Evolutionary conservation across 768 basidiomycete genomes (phyloP), one percentile per base, ranked within the genome.

Genomic region (Lactarius deliciosus): DNA sequence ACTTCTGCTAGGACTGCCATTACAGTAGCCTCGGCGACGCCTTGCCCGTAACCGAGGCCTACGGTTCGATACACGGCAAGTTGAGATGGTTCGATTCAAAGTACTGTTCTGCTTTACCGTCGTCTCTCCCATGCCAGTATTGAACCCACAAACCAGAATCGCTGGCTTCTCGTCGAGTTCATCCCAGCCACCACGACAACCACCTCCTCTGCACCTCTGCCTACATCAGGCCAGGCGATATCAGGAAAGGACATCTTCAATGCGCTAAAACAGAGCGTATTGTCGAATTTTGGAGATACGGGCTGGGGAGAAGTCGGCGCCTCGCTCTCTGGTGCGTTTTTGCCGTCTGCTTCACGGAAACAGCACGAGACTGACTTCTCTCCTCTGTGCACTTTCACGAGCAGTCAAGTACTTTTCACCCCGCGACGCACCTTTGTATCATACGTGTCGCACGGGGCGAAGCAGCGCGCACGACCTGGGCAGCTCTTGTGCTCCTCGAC

Each of bases 351-450:
- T 50, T 50, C 13, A 25, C 5, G 47, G 13, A 25, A 25, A 50
- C 13, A 25, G 50, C 50, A 13, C 50, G 50, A 25, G 50, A 53
- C 50, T 15, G 13, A 45, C 16, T 7, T 18, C 25, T 34, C 61
- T 22, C 15, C 55, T 10, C 22, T n/a, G 18, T 11, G 45, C 30
- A 6, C 16, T 25, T 25, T 53, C 25, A 22, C 10, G 25, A 22
- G 6, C 71, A 95, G 94, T 96, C 64, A 93, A 94, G 75, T 96
- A 96, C 72, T 92, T 87, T 70, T 95, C 94, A 0, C 89, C 89
- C 92, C 0, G 83, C 82, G 16, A 96, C 93, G 3, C 87, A 88
- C 69, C 80, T 95, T 0, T 92, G 89, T 71, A 94, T 96, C 73
- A 84, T 96, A 53, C 89, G 94, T 53, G 90, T 94, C 34, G 89